phyloP scores from a whole-genome alignment of 2,329 filamentous ascomycete genomes.

The Cryphonectria radicalis region DNA sequence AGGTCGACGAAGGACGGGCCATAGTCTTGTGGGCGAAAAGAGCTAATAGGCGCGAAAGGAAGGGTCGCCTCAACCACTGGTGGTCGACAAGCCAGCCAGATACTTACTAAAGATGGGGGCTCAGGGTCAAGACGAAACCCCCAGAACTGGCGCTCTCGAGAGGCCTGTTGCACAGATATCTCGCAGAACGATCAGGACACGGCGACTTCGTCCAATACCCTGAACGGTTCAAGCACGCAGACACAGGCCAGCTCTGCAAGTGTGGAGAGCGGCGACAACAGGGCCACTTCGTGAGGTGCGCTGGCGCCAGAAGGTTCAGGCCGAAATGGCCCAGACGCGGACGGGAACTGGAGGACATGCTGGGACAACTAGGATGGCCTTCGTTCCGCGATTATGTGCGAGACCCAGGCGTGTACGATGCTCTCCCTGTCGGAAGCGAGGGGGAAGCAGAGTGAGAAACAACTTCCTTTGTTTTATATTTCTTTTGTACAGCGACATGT shows the following conservation, averaged over 20 bases:
- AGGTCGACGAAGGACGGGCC: background rate
- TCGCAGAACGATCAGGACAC: slow-evolving; percentile 1
- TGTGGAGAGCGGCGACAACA: background rate
- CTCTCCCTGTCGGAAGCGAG: background rate
- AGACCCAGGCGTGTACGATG: background rate
- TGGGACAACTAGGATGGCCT: background rate
- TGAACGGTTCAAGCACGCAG: background rate
- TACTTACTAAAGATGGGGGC: background rate
- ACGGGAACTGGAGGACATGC: background rate
- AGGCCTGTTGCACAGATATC: background rate
- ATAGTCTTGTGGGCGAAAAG: background rate
- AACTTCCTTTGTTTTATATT: background rate
- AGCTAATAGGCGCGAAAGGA: background rate
- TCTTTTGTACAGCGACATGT: background rate
- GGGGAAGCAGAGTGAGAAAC: background rate
- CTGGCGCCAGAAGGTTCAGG: background rate
- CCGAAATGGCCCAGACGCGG: background rate
- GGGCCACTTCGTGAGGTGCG: background rate
- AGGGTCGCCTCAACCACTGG: background rate
- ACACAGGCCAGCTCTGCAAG: background rate
- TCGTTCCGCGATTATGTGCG: background rate
- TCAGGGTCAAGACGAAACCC: background rate
- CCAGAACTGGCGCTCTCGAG: background rate
- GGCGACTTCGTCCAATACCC: background rate
- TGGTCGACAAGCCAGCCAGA: background rate